Evolutionary conservation across 208 protist genomes (phyloP), one percentile per base, ranked within the genome.

Genomic region (Acanthamoeba triangularis): DNA sequence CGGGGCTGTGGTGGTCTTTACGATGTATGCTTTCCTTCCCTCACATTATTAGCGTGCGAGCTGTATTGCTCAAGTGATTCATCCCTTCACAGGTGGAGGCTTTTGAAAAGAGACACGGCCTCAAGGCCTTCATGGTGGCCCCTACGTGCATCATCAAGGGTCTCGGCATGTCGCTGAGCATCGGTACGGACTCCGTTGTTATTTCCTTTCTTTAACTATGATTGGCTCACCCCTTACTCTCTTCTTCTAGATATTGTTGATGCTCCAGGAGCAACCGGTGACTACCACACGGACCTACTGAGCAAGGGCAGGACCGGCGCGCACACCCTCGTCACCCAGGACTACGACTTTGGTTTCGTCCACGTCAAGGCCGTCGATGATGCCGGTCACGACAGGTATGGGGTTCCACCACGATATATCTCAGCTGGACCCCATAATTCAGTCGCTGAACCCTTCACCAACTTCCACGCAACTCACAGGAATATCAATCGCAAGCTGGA

Each of bases 281-380:
- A 98, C 56, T 98, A 98, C 80, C 95, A 98, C 65, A 97, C 98
- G 33, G 74, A 98, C 54, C 72, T 98, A 14, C 28, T 76, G 11
- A 49, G 95, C 47, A 98, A 98, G 69, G 97, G 91, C 18, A 23
- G 61, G 23, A 96, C 90, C 6, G 82, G 91, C 41, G 33, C 94
- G 25, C 69, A 96, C 18, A 91, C 78, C 5, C 56, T 94, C 69
- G 91, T 95, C n/a, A 35, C 44, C 7, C 25, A 80, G 23, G 59
- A 90, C 41, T 97, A 98, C 72, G 61, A 98, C 44, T 98, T 98
- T 96, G 97, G 96, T 14, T 98, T 98, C 78, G 54, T 97, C 23
- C 97, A 98, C 72, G 65, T 98, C 56, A 98, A 98, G 82, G 97
- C 93, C 13, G 97, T 98, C 0, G 97, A 98, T 92, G 97, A 98